Evolutionary conservation across 805 yeast species (phyloP), one percentile per base, ranked within the genome.

Genomic region (Lachancea sp.): DNA sequence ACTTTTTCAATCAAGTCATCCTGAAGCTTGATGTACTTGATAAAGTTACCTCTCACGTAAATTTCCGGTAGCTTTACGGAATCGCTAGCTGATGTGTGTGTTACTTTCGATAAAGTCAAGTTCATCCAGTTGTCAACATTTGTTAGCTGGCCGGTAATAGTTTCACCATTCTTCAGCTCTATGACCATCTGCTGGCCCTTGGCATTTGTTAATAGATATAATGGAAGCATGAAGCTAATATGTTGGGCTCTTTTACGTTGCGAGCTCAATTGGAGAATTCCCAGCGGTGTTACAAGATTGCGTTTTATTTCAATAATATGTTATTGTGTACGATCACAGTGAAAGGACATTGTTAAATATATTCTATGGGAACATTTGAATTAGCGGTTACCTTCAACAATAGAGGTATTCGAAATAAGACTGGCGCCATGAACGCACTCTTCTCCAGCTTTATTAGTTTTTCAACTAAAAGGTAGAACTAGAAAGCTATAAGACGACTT

Each of bases 101-200:
- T 75, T 12, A 82, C 97, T 47, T 88, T 80, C 24, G 71, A 71
- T 40, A 92, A 70, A 1, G 95, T 84, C 49, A 92, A 70, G 61
- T 92, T 92, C 99, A 92, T 92, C 88, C 94, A 85, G 29, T 86
- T 80, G 61, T 92, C 99, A 52, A 95, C 87, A 56, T 85, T 83
- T 41, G 78, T 76, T 45, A 92, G 69, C 42, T 74, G 75, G 37
- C 99, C 99, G 55, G 82, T 83, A 36, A 89, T 70, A 8, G 90
- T 80, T 55, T 86, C 96, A 24, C 97, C 96, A 42, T 83, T 80
- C 62, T 92, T 92, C 57, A 92, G 75, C 61, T 90, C 98, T 36
- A 92, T 86, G 55, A 83, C 72, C 55, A 92, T 74, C 28, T 88
- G 83, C 56, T 85, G 89, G 43, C 86, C 89, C 61, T 88, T 89